phyloP scores from a whole-genome alignment of 1,284 basidiomycete species.

The Leccinum fuscescens region DNA sequence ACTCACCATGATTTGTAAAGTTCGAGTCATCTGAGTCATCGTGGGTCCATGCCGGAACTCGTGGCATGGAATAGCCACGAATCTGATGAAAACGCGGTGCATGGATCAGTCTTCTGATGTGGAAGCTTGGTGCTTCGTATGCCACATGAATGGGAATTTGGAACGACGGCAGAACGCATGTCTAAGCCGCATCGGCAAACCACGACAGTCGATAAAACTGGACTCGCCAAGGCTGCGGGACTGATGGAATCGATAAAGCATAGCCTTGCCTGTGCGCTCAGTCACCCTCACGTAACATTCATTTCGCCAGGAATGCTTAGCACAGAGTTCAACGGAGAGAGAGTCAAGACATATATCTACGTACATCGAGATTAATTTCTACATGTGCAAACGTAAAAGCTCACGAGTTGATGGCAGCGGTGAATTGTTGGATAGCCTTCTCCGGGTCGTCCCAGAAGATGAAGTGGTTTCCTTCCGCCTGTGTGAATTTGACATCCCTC shows the following conservation, averaged over 20 bases:
- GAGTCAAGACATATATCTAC: neutral
- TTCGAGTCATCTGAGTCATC: neutral
- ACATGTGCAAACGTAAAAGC: neutral
- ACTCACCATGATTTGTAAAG: neutral
- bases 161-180: neutral
- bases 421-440: conserved; percentile 23
- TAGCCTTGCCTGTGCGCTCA: neutral
- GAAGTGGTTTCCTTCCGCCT: conserved; percentile 31
- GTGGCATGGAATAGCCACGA: neutral
- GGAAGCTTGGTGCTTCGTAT: neutral
- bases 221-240: neutral
- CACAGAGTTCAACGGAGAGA: neutral
- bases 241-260: neutral
- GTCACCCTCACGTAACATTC: neutral
- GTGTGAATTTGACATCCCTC: conserved; percentile 20
- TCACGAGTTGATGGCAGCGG: conserved; percentile 13
- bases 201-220: neutral
- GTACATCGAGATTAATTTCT: neutral
- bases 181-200: too few relatives aligned
- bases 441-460: conserved; percentile 31
- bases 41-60: neutral
- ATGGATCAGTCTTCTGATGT: neutral
- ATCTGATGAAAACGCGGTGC: neutral
- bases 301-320: neutral
- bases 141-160: neutral